Base-by-base conservation (phyloP, 306 rosid genomes). In the Quercus alba region DNA sequence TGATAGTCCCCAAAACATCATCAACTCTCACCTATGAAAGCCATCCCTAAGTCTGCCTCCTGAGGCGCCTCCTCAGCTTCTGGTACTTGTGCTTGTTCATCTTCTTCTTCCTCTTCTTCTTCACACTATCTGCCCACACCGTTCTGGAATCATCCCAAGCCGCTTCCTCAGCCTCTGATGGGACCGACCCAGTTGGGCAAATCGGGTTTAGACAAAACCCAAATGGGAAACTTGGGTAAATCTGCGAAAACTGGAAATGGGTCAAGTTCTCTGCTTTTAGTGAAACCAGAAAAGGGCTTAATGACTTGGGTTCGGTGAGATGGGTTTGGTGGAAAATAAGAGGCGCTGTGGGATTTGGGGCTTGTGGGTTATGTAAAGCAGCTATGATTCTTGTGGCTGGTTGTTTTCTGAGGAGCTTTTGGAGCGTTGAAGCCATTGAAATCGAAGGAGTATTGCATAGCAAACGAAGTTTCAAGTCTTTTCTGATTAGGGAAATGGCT, bases 31-130 rank as follows among this genome's bases (percentile, higher is more conserved):
- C 90, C 92, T 70, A 79, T 75, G 28, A 55, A 73, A 67, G 51
- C 44, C 38, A 35, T 41, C 54, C 75, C 85, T 88, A 90, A 59
- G 83, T 81, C 81, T 91, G 88, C 77, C 94, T 85, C 44, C 88
- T 77, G 81, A 91, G 85, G 20, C 96, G 92, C 84, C 88, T 90
- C 78, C 94, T 88, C 21, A 89, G 80, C 81, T 93, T 93, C 83
- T 87, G 84, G 79, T 93, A 91, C 89, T 91, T 91, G 76, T 91
- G 94, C 76, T 93, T 93, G 90, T 93, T 93, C 94, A 89, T 91
- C 88, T 93, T 91, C 78, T 33, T 82, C 81, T 89, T 93, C 82
- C 97, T 87, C 89, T 91, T 93, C 97, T 91, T 93, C 91, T 93
- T 93, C 81, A 86, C 90, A 77, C 97, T 93, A 70, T 91, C 96